These are phyloP conservation scores for Agaricus subrufescens DNA, from an alignment of 768 basidiomycete genomes.

Conservation along the genomic window DNA sequence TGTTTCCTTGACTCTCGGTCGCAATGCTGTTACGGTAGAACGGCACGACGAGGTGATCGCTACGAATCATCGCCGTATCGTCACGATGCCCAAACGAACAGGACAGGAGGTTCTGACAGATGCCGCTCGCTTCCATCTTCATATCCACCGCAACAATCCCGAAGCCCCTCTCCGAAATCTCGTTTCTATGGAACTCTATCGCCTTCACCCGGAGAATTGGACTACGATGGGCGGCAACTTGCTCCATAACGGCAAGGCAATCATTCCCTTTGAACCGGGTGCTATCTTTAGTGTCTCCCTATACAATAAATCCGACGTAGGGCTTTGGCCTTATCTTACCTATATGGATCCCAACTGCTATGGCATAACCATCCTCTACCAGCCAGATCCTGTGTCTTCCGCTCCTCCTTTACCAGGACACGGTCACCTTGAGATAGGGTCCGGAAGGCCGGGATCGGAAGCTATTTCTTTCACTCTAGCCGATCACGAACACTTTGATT, in stretches of 20 bases:
- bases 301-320: constrained; percentile 42
- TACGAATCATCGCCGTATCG: constrained; percentile 26
- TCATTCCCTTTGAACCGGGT: constrained; percentile 36
- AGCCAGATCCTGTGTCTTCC: constrained; percentile 32
- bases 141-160: constrained; percentile 49
- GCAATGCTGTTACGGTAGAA: constrained; percentile 36
- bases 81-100: constrained; percentile 30
- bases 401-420: constrained; percentile 41
- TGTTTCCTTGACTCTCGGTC: constrained; percentile 41
- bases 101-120: constrained; percentile 43
- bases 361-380: constrained; percentile 51
- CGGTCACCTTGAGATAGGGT: constrained; percentile 34
- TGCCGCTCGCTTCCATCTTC: constrained; percentile 56
- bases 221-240: constrained; percentile 39
- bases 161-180: constrained; percentile 39
- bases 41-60: constrained; percentile 39
- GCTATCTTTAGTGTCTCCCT: constrained; percentile 45
- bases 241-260: constrained; percentile 42
- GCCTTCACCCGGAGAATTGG: constrained; percentile 41
- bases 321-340: constrained; percentile 60
- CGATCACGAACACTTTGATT: constrained; percentile 32
- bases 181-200: constrained; percentile 51
- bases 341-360: constrained; percentile 58
- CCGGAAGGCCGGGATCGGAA: constrained; percentile 38
- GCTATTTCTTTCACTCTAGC: constrained; percentile 40